Evolutionary conservation across 1,284 basidiomycete genomes (phyloP), one percentile per base, ranked within the genome.

Genomic region (Ceratobasidium sp.): DNA sequence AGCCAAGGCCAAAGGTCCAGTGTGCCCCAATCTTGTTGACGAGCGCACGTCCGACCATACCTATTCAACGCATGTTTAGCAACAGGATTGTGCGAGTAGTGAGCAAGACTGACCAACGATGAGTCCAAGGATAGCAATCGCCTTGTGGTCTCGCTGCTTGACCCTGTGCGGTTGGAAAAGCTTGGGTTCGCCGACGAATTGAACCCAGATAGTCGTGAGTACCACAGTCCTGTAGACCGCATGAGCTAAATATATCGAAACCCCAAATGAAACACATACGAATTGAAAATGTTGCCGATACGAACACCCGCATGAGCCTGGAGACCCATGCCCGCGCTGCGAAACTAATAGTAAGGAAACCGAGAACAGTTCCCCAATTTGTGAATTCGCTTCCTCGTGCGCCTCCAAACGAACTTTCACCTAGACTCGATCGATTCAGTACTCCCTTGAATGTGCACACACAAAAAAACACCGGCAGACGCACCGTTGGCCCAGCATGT

Each of bases 241-340:
- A 46, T 73, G 39, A 39, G 50, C 30, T 60, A 23, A 46, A 70
- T 18, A 91, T 93, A 52, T 88, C 87, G 80, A 94, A 93, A 75
- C 92, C 89, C 89, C 90, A 76, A 1, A 45, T 18, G 16, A 30
- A 4, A 3, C 9, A 67, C 64, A 39, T 43, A 67, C 64, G 64
- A 67, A 28, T 67, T 67, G 50, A 67, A 67, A n/a, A 67, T 67
- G 36, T 67, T 67, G n/a, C 90, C 92, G 71, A 93, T 79, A 73
- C 89, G 83, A 82, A 94, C 94, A 71, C 89, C 92, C 80, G 93
- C 85, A 78, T 94, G 91, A 18, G 92, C 93, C 80, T 94, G 90
- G 48, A 93, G 80, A 1, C 92, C 92, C 76, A 94, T 83, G 77
- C 87, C 90, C 16, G 90, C 89, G 71, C 90, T 92, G 93, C 88